Conservation (phyloP, 2,329 filamentous ascomycete genomes). For the Pleoardoris graminearum region DNA sequence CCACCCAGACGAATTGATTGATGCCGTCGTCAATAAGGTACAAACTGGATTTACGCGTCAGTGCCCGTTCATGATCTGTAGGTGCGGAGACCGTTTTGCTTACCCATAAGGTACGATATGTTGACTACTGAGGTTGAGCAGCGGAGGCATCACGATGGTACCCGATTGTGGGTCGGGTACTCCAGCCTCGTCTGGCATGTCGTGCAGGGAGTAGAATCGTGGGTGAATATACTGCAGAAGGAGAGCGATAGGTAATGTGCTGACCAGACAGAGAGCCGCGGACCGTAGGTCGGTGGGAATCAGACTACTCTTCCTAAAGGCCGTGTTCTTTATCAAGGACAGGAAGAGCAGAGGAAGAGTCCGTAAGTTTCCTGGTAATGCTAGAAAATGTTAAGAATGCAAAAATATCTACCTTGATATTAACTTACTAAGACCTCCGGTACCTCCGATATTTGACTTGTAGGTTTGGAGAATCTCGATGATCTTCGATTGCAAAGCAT, state of each 20-base stretch:
- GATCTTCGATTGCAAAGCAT: conserved; percentile 87
- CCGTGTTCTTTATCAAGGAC: conserved; percentile 90
- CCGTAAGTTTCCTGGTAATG: conserved; percentile 73
- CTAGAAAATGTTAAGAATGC: conserved; percentile 60
- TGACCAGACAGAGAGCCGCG: conserved; percentile 89
- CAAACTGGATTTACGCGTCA: too few relatives aligned
- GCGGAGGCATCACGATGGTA: conserved; percentile 83
- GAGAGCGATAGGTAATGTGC: conserved; percentile 85
- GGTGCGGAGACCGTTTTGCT: too few relatives aligned
- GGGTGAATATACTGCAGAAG: conserved; percentile 85
- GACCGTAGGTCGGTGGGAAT: conserved; percentile 73
- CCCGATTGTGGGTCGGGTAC: conserved; percentile 82
- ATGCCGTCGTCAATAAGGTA: conserved; percentile 98
- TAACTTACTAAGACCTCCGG: conserved; percentile 64
- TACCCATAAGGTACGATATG: too few relatives aligned
- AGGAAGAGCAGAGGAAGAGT: conserved; percentile 89
- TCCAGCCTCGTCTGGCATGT: conserved; percentile 94
- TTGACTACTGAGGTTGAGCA: conserved; percentile 84
- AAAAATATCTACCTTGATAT: background rate
- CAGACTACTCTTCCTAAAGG: conserved; percentile 45
- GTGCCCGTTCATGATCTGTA: too few relatives aligned
- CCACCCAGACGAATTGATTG: conserved; percentile 97
- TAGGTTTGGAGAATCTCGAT: conserved; percentile 93
- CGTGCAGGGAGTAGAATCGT: conserved; percentile 49
- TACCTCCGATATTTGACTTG: conserved; percentile 93